These are phyloP conservation scores for Cryphonectria nitschkei DNA, from an alignment of 2,329 filamentous ascomycete genomes.

Conservation along the genomic window DNA sequence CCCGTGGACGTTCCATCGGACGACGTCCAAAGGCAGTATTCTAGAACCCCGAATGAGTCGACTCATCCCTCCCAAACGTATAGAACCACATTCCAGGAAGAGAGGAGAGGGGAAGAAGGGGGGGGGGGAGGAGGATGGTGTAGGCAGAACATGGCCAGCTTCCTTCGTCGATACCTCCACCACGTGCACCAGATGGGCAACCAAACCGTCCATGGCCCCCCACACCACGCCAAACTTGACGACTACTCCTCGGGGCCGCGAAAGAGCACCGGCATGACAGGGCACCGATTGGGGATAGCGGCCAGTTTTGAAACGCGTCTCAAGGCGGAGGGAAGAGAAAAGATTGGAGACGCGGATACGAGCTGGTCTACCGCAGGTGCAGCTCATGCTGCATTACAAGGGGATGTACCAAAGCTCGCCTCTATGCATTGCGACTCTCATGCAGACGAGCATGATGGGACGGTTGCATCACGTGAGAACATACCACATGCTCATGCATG, in stretches of 20 bases:
- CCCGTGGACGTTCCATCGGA: not conserved
- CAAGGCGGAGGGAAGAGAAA: not conserved
- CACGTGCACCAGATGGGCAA: not conserved
- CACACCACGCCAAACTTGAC: not conserved
- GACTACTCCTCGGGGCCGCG: not conserved
- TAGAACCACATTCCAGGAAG: not conserved
- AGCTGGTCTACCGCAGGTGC: not conserved
- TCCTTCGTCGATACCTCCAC: not conserved
- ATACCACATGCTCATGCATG: not conserved
- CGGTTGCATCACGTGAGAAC: not conserved
- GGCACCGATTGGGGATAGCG: not conserved
- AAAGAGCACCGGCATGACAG: not conserved
- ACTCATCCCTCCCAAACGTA: not conserved
- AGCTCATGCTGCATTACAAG: not conserved
- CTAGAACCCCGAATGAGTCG: not conserved
- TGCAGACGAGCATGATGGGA: not conserved
- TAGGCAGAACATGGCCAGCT: not conserved
- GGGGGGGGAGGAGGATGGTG: not conserved
- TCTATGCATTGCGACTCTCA: slow-evolving; percentile 1
- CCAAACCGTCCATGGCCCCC: not conserved
- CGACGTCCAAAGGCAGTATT: not conserved
- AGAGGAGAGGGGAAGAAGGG: not conserved
- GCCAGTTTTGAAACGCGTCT: not conserved
- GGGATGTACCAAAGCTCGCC: not conserved
- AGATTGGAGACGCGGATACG: not conserved